Base-by-base conservation (phyloP, 179 eudicot species). In the Spergularia azorica region DNA sequence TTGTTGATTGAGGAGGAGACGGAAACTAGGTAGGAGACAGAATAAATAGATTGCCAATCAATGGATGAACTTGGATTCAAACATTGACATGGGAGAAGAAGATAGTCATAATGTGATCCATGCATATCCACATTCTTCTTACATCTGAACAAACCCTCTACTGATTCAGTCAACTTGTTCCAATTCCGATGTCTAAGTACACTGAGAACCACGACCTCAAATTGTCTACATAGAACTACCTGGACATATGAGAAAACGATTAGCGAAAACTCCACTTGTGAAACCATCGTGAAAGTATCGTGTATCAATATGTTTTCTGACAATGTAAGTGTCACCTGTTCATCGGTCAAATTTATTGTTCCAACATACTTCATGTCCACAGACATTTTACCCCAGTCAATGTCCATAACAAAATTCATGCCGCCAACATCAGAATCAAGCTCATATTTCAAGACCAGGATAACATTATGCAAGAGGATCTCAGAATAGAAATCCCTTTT, bases 31-130 rank as follows among this genome's bases (percentile, higher is more conserved):
- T 76, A 89, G 12, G 79, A 75, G 16, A 80, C 89, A 9, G 98
- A 87, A 52, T 38, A 6, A 73, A 94, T 83, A 78, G 83, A 86
- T 17, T 16, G 66, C 99, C 95, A 92, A 79, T 96, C 92, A 21
- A 90, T 81, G 55, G 59, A 56, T 36, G 84, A 83, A 14, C 66
- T 62, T 67, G 56, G 60, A 72, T 61, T 21, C 14, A 82, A 62
- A 69, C 83, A 68, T 18, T 36, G 54, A 64, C 86, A 77, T 14
- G 99, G 98, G 51, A 96, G 90, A 71, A 92, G 68, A 74, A 96
- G 90, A 85, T 96, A 94, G 75, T 90, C 90, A 59, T 84, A 67
- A 59, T 18, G 56, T 38, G 85, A 16, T 62, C 65, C 26, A 70
- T 67, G 73, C 20, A 38, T 38, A 72, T 79, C 80, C 52, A 68